A percentile compares a stretch with the other conserved stretches of the same genome.
Evolutionary conservation across 2,329 filamentous ascomycete genomes (phyloP).

Genomic region (Penicillium hordei): DNA sequence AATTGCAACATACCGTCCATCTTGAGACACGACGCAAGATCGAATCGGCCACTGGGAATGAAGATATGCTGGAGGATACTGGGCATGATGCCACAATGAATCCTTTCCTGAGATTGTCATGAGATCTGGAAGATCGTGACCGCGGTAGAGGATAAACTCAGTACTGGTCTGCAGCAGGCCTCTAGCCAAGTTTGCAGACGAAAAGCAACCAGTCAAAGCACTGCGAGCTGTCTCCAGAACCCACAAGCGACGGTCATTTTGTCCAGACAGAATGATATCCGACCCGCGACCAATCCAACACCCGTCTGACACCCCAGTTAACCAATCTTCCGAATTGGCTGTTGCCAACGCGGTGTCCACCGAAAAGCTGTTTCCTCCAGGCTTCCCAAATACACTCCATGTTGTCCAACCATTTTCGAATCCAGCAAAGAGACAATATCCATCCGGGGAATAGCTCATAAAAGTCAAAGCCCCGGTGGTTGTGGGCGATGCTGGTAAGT

Average conservation of each 20-base stretch:
- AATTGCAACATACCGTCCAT: constrained; percentile 93
- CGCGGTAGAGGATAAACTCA: constrained; percentile 87
- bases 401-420: constrained; percentile 91
- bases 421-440: constrained; percentile 91
- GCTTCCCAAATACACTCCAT: constrained; percentile 97
- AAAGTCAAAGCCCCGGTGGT: constrained; percentile 71
- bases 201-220: constrained; percentile 89
- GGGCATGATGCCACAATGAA: constrained; percentile 91
- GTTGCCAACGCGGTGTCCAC: constrained; percentile 64
- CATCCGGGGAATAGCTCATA: constrained; percentile 86
- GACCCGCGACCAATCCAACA: constrained; percentile 87
- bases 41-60: constrained; percentile 92
- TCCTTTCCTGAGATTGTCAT: constrained; percentile 90
- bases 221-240: constrained; percentile 89
- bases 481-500: constrained; percentile 64
- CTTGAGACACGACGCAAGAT: constrained; percentile 80
- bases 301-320: constrained; percentile 73
- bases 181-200: constrained; percentile 83
- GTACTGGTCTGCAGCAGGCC: constrained; percentile 86
- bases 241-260: constrained; percentile 77
- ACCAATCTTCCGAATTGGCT: constrained; percentile 75
- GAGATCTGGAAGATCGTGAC: constrained; percentile 86
- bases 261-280: constrained; percentile 73
- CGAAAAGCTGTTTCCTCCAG: constrained; percentile 78
- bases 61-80: constrained; percentile 80